Evolutionary conservation across 495 filamentous ascomycete genomes (phyloP).

Genomic region (Podospora conica): DNA sequence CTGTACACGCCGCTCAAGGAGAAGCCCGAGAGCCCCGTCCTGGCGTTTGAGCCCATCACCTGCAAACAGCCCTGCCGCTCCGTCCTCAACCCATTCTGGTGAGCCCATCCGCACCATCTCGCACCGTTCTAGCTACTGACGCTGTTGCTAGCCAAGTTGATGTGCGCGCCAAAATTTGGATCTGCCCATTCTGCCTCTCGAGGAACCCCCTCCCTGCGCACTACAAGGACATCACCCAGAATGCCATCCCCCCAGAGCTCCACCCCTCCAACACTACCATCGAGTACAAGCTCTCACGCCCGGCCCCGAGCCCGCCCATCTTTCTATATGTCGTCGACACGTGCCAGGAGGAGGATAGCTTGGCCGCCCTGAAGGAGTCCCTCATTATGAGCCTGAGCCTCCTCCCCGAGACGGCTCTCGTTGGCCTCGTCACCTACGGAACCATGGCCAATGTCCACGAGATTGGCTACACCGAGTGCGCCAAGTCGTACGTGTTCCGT

Average conservation of each 20-base stretch:
- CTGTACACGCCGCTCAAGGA: conserved; percentile 96
- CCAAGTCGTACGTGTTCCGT: conserved; percentile 99
- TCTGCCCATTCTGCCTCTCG: conserved; percentile 96
- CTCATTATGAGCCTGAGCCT: conserved; percentile 96
- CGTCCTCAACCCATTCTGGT: conserved; percentile 97
- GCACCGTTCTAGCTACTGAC: conserved; percentile 15
- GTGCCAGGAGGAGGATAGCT: conserved; percentile 96
- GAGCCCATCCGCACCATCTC: conserved; percentile 20
- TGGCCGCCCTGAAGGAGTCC: conserved; percentile 92
- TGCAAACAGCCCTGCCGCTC: conserved; percentile 96
- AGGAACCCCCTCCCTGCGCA: conserved; percentile 92
- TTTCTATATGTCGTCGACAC: conserved; percentile 98
- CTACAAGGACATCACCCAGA: conserved; percentile 97
- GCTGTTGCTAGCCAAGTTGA: conserved; percentile 72
- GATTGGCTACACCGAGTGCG: conserved; percentile 94
- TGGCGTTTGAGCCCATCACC: conserved; percentile 95
- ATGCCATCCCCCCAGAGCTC: conserved; percentile 90
- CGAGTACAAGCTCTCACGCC: conserved; percentile 89
- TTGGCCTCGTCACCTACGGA: conserved; percentile 91
- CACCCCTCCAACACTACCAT: conserved; percentile 93
- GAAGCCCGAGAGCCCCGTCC: conserved; percentile 78
- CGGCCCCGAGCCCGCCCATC: conserved; percentile 89
- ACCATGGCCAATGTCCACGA: conserved; percentile 99
- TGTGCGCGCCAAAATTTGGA: conserved; percentile 90
- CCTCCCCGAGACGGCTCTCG: conserved; percentile 85